Evolutionary conservation across 306 rosid genomes (phyloP), one percentile per base, ranked within the genome.

Genomic region (Cucurbita pepo): DNA sequence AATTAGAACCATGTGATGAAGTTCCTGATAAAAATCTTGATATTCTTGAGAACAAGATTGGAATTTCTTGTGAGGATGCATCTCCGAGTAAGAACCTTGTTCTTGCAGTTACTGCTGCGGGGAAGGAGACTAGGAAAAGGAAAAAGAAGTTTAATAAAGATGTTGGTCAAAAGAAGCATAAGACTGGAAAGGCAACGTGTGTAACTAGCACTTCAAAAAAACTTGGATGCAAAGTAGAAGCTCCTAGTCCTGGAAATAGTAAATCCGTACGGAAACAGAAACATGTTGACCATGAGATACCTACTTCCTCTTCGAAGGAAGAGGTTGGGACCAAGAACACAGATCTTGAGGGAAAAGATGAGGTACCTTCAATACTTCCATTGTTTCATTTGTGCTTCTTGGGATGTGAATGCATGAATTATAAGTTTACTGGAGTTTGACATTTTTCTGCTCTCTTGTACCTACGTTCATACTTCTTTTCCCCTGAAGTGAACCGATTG

Each of bases 201-300:
- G 71, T 69, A 58, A 79, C 51, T 70, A 53, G 74, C 78, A 9
- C 79, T 78, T 79, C 90, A 51, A 73, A 79, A 25, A 88, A 85
- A 71, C 76, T 72, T 71, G 84, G 79, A 72, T 77, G 83, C 30
- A 79, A 80, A 69, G 70, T 77, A 77, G 58, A 41, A 52, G 59
- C 66, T 52, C 59, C 77, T 34, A 81, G 63, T 55, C 75, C 88
- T 55, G 86, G 85, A 76, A 82, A 64, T 63, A 85, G 75, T 77
- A 91, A 86, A 85, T 72, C 75, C 7, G 82, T 75, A 53, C 82
- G 82, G 86, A 94, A 89, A 83, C 87, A 80, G 67, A 95, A 86
- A 69, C 86, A 91, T 72, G 75, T 81, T 53, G 82, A 78, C 71
- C 78, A 63, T 55, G 85, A 70, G 79, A 76, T 82, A 62, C 86